Percentiles rank a stretch among this genome's conserved stretches.
These are phyloP conservation scores for Pyrus bretschneideri DNA, from an alignment of 306 rosid species.

Conservation along the genomic window DNA sequence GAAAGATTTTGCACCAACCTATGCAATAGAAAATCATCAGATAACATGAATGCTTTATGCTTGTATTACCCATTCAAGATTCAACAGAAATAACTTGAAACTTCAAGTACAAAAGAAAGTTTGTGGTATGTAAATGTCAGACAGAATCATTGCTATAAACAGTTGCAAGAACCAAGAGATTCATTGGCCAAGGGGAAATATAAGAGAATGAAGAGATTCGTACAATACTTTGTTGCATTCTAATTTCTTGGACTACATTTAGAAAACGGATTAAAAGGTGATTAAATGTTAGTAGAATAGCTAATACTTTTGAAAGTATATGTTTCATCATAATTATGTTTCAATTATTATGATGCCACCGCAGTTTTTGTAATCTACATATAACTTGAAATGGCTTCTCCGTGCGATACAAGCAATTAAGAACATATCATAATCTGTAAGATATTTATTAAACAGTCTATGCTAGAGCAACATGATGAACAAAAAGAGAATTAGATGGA, in stretches of 20 bases:
- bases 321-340: not conserved
- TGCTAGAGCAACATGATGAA: not conserved
- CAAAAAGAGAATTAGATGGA: not conserved
- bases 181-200: not conserved
- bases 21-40: not conserved
- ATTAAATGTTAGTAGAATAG: not conserved
- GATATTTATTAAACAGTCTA: not conserved
- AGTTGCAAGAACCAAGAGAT: not conserved
- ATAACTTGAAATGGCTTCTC: not conserved
- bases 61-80: not conserved
- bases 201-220: not conserved
- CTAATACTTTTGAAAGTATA: not conserved
- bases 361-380: not conserved
- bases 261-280: not conserved
- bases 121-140: not conserved
- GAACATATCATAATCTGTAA: not conserved
- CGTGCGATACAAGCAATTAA: not conserved
- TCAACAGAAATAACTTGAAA: not conserved
- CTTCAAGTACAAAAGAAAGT: not conserved
- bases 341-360: not conserved
- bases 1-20: slow-evolving; percentile 40
- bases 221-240: not conserved
- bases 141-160: not conserved
- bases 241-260: not conserved
- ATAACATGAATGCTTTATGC: not conserved